These are phyloP conservation scores for Penicillium sp. DNA, from an alignment of 2,329 filamentous ascomycete genomes.

Conservation along the genomic window DNA sequence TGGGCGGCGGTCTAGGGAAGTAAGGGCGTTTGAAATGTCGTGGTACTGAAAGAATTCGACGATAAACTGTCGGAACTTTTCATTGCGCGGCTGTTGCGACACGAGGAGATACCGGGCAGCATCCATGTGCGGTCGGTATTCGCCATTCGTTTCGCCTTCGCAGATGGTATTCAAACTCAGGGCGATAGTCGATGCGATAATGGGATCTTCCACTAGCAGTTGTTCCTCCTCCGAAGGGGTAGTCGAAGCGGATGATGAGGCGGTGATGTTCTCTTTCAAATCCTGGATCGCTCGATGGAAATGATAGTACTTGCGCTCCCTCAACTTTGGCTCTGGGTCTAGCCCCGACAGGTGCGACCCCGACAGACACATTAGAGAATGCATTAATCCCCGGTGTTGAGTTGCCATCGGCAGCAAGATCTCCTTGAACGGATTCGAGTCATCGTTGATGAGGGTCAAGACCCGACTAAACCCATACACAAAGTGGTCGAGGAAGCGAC, in stretches of 20 bases:
- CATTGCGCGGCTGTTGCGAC: slow-evolving; percentile 59
- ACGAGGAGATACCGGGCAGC: slow-evolving; percentile 73
- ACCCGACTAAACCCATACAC: slow-evolving; percentile 75
- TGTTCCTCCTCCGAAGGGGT: slow-evolving; percentile 26
- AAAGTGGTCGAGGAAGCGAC: slow-evolving; percentile 80
- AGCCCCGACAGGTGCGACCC: slow-evolving; percentile 68
- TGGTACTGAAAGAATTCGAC: slow-evolving; percentile 84
- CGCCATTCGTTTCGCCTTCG: slow-evolving; percentile 62
- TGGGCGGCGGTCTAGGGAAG: slow-evolving; percentile 54
- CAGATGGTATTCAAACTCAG: slow-evolving; percentile 63
- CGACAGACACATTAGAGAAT: slow-evolving; percentile 81
- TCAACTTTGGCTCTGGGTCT: slow-evolving; percentile 51
- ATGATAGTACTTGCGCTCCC: slow-evolving; percentile 57
- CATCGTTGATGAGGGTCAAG: slow-evolving; percentile 77
- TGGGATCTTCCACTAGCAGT: slow-evolving; percentile 56
- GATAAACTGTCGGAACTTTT: slow-evolving; percentile 70
- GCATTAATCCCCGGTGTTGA: slow-evolving; percentile 80
- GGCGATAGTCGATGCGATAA: slow-evolving; percentile 61
- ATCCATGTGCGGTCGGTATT: slow-evolving; percentile 77
- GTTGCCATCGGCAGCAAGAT: slow-evolving; percentile 80
- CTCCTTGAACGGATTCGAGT: slow-evolving; percentile 81
- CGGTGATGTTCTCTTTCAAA: slow-evolving; percentile 42
- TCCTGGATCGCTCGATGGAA: slow-evolving; percentile 47
- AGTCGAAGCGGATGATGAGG: slow-evolving; percentile 21
- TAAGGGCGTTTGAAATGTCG: slow-evolving; percentile 60